Conservation (phyloP, 75 land plant genomes). For the Sequoiadendron giganteum region DNA sequence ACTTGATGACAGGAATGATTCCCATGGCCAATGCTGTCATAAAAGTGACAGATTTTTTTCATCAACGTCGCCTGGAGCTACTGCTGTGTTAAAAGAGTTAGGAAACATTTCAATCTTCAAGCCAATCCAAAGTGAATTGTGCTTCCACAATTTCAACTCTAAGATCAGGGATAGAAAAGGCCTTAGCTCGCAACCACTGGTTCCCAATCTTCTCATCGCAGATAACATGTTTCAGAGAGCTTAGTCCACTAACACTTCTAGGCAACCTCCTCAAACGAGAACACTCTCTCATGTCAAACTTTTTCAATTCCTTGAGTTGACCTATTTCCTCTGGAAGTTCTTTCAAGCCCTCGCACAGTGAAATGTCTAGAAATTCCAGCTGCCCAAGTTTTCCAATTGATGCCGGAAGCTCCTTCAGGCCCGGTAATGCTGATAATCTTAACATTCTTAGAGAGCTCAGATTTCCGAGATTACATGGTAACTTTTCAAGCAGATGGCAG, state of each 20-base stretch:
- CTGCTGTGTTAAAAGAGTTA: too few relatives aligned
- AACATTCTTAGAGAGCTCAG: slow-evolving; percentile 30
- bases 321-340: slow-evolving; percentile 24
- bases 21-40: too few relatives aligned
- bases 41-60: too few relatives aligned
- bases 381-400: too few relatives aligned
- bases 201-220: slow-evolving; percentile 14
- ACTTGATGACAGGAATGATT: too few relatives aligned
- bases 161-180: background rate
- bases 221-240: slow-evolving; percentile 33
- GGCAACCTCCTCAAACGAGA: slow-evolving; percentile 20
- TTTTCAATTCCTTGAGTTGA: slow-evolving; percentile 26
- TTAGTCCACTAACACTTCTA: slow-evolving; percentile 13
- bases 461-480: slow-evolving; percentile 12
- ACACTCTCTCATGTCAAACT: slow-evolving; percentile 63
- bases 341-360: too few relatives aligned
- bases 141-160: background rate
- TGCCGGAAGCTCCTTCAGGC: slow-evolving; percentile 10
- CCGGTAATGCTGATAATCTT: slow-evolving; percentile 41
- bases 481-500: slow-evolving; percentile 30
- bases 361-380: too few relatives aligned
- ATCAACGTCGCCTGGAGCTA: too few relatives aligned
- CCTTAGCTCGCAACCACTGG: slow-evolving; percentile 20
- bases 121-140: background rate
- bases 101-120: background rate